These are phyloP conservation scores for Botrytis cinerea DNA, from an alignment of 2,329 filamentous ascomycete species.

Conservation along the genomic window DNA sequence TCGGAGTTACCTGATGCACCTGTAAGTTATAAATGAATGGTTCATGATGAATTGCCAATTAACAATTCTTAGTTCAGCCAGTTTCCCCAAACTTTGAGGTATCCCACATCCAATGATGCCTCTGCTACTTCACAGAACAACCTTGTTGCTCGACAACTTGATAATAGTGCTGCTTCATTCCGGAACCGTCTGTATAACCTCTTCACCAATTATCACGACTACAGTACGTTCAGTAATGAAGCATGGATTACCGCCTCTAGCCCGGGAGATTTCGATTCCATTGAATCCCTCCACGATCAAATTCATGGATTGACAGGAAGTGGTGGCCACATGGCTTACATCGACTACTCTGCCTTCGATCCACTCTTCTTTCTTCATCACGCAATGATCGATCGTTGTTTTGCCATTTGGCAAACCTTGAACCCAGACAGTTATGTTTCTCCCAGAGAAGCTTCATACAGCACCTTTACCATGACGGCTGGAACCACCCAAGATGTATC, in stretches of 20 bases:
- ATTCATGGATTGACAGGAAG: slow-evolving; percentile 59
- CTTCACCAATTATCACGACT: slow-evolving; percentile 67
- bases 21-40: slow-evolving; percentile 47
- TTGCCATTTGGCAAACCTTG: slow-evolving; percentile 55
- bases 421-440: slow-evolving; percentile 43
- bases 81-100: slow-evolving; percentile 62
- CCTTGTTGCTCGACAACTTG: slow-evolving; percentile 53
- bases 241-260: slow-evolving; percentile 56
- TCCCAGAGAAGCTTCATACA: slow-evolving; percentile 39
- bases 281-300: slow-evolving; percentile 65
- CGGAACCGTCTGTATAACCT: slow-evolving; percentile 67
- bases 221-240: slow-evolving; percentile 69
- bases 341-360: slow-evolving; percentile 50
- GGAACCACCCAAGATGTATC: slow-evolving; percentile 33
- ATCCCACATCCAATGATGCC: slow-evolving; percentile 47
- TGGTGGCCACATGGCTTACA: slow-evolving; percentile 53
- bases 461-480: slow-evolving; percentile 40
- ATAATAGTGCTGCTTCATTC: slow-evolving; percentile 55
- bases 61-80: slow-evolving; percentile 52
- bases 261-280: slow-evolving; percentile 56
- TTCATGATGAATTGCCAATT: not conserved
- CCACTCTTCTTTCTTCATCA: slow-evolving; percentile 54
- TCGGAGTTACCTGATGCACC: slow-evolving; percentile 59
- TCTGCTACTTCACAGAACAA: slow-evolving; percentile 60
- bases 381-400: slow-evolving; percentile 61